Base-by-base conservation (phyloP, 2,329 filamentous ascomycete genomes). In the Fusarium chlamydosporum region DNA sequence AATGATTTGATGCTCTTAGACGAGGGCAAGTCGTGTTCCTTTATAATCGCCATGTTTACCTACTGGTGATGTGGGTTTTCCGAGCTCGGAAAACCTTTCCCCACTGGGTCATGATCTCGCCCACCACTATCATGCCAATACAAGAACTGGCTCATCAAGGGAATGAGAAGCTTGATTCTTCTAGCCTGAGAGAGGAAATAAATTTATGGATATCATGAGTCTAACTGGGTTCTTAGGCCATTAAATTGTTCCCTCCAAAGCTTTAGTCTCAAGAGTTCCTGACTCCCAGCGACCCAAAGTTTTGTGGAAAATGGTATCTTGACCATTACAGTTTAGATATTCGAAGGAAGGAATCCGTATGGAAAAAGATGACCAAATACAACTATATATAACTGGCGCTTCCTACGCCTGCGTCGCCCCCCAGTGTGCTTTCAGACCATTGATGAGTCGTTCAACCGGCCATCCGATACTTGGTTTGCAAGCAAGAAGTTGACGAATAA, bases 391-490 rank as follows among this genome's bases (percentile, higher is more conserved):
- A 8, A 15, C 34, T 37, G 9, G 9, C 7, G 6, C 16, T n/a
- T 4, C 18, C n/a, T 40, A 35, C 7, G 8, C 37, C 29, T 51
- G 7, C 16, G 31, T 16, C 3, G 41, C 57, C 4, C 8, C 50
- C 79, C 78, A 80, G 6, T 60, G 71, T 7, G 10, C 34, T 60
- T 77, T 52, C 7, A 82, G 64, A 43, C 72, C 71, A 6, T 68
- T 53, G 31, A 80, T 72, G 11, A 81, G 76, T 31, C 76, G 72
- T 40, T 78, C 68, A 7, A 81, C 76, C 0, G 81, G 80, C 81
- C 81, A 83, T 8, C 79, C 80, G 2, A 77, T 80, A 2, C 65
- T 68, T 6, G 72, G 75, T 65, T 76, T 77, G 46, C 75, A 81
- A 27, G 77, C 78, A 23, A 73, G 52, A 27, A 79, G 74, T 27